Evolutionary conservation across 73 alveolate genomes (phyloP).

Genomic region (Paraurostyla sp.): DNA sequence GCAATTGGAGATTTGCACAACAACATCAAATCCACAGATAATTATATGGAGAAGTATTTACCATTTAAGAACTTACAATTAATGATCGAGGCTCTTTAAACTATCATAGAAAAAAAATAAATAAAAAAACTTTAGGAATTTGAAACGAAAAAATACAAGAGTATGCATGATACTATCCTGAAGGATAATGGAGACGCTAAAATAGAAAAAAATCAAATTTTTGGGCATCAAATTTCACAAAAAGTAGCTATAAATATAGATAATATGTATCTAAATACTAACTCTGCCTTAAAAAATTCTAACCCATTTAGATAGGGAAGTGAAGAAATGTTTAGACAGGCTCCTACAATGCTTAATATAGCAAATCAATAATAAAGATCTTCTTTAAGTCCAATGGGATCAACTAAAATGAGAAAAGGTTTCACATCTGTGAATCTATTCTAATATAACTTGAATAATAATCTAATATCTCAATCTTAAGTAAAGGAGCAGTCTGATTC

Average conservation of each 20-base stretch:
- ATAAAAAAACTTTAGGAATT: slow-evolving; percentile 1
- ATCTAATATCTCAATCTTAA: too few species aligned
- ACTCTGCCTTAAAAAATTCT: neutral
- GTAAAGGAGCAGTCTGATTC: too few species aligned
- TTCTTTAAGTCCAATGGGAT: neutral
- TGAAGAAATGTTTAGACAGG: neutral
- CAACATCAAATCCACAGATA: slow-evolving; percentile 36
- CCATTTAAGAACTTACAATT: slow-evolving; percentile 46
- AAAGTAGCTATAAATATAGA: neutral
- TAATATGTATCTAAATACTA: neutral
- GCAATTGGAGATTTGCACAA: slow-evolving; percentile 47
- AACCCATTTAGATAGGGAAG: neutral
- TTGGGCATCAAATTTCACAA: neutral
- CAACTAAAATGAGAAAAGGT: neutral
- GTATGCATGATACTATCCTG: neutral
- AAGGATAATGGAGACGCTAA: slow-evolving; percentile 42
- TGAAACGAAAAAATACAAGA: slow-evolving; percentile 40
- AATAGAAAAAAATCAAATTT: neutral
- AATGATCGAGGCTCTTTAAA: slow-evolving; percentile 10
- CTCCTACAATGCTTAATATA: neutral
- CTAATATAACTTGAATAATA: too few species aligned
- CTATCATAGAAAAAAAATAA: neutral
- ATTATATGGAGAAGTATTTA: slow-evolving; percentile 57
- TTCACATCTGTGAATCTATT: too few species aligned
- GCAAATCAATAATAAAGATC: neutral